Evolutionary conservation across 495 filamentous ascomycete genomes (phyloP), one percentile per base, ranked within the genome.

Genomic region (Cairneyella variabilis): DNA sequence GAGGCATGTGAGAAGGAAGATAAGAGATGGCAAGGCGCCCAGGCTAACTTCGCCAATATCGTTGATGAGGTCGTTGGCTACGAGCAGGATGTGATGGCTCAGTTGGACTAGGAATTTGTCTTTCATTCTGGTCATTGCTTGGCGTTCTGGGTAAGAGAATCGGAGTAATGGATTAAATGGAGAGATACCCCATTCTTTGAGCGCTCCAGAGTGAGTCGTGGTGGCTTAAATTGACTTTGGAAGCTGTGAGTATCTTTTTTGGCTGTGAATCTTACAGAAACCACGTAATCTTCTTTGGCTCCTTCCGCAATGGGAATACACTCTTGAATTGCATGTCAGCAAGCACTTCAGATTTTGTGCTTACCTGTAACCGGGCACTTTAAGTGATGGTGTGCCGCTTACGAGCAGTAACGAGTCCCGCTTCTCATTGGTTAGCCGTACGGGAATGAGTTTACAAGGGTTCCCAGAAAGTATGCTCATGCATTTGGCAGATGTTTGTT

Each of bases 41-140:
- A 3, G 16, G 45, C 42, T 11, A 51, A 46, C 11, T 36, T 61
- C 12, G 17, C 54, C 22, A 21, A 14, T 14, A 48, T 54, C 10
- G 38, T 57, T 20, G 51, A 58, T 25, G 10, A 36, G 10, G 51
- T 58, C 20, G 42, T 47, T 26, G 55, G 48, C 3, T 56, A 58
- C 25, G 51, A 61, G 32, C 55, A 59, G 2, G 60, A 63, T 45
- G 48, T 56, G 2, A 25, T 27, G 3, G 56, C 25, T 0, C 37
- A 21, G n/a, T 39, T 58, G 16, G 56, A 58, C 21, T 58, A 50
- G 39, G 38, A 18, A 5, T 30, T 44, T 36, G 20, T 10, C 7
- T 26, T 26, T 40, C 18, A 10, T 23, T 3, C 8, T 42, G 10
- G 28, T 7, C 18, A 42, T 42, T 17, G 22, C 9, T 14, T 12